These are phyloP conservation scores for Elongisporangium senticosum DNA, from an alignment of 352 stramenopile genomes.

Conservation along the genomic window DNA sequence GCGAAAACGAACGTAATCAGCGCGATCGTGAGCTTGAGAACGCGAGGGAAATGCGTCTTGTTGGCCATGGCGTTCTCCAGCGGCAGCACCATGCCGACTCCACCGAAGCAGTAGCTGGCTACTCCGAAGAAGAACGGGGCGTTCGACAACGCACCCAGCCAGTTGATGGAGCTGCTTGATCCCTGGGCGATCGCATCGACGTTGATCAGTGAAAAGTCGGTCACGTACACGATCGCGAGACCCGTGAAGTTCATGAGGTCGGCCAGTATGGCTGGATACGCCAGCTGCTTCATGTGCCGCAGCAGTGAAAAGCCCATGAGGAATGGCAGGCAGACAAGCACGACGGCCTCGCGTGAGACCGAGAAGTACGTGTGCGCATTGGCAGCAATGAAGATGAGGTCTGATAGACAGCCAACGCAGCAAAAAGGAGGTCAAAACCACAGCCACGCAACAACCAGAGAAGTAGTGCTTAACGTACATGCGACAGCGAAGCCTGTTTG, in stretches of 20 bases:
- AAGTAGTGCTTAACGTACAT: constrained; percentile 14
- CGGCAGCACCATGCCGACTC: constrained; percentile 64
- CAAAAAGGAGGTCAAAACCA: neutral
- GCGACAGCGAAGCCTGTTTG: constrained; percentile 68
- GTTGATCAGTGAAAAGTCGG: constrained; percentile 54
- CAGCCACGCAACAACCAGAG: neutral
- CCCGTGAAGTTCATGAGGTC: constrained; percentile 72
- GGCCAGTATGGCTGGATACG: constrained; percentile 64
- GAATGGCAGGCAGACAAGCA: constrained; percentile 24
- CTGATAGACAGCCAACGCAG: constrained; percentile 5
- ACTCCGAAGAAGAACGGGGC: constrained; percentile 72
- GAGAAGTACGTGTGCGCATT: constrained; percentile 57
- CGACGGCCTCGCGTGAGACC: constrained; percentile 22
- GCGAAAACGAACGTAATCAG: constrained; percentile 63
- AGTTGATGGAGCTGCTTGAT: constrained; percentile 14
- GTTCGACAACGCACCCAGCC: constrained; percentile 30
- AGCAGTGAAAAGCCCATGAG: constrained; percentile 53
- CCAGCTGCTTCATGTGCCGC: constrained; percentile 61
- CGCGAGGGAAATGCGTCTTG: constrained; percentile 38
- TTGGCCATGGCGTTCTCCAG: constrained; percentile 59
- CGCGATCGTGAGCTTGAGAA: constrained; percentile 42
- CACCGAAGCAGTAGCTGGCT: constrained; percentile 77
- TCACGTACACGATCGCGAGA: constrained; percentile 58
- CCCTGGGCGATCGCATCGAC: constrained; percentile 12
- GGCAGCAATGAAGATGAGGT: constrained; percentile 80